These are phyloP conservation scores for Centrapalus pauciflorus DNA, from an alignment of 129 eudicot species.

Conservation along the genomic window DNA sequence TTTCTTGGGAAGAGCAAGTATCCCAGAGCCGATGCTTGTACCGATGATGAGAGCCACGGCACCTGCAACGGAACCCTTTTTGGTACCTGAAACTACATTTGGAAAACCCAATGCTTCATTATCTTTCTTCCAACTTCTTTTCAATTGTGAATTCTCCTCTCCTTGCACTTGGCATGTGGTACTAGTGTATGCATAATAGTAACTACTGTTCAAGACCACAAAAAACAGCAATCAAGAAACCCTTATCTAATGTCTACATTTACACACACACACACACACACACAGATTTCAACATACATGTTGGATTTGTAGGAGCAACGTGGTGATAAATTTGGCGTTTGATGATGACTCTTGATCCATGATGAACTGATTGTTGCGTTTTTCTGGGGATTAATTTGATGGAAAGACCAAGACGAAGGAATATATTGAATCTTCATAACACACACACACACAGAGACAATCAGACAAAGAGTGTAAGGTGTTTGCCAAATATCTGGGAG, in stretches of 20 bases:
- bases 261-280: background rate
- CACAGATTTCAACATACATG: conserved; percentile 30
- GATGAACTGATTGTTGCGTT: conserved; percentile 11
- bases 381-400: conserved; percentile 8
- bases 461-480: no score
- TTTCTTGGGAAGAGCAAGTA: conserved; percentile 78
- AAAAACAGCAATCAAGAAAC: conserved; percentile 9
- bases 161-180: conserved; percentile 27
- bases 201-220: conserved; percentile 14
- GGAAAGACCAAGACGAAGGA: conserved; percentile 23
- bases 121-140: conserved; percentile 23
- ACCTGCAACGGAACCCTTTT: conserved; percentile 65
- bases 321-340: conserved; percentile 9
- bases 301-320: conserved; percentile 31
- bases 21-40: conserved; percentile 86
- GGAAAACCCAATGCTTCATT: conserved; percentile 24
- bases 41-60: conserved; percentile 84
- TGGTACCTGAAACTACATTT: conserved; percentile 22
- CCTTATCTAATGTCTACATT: no score
- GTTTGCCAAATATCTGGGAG: conserved; percentile 37
- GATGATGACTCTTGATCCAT: conserved; percentile 18
- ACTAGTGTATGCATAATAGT: conserved; percentile 17
- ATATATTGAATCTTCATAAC: conserved; percentile 42
- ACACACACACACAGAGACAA: background rate
- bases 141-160: conserved; percentile 18